Evolutionary conservation across 1,139 yeast genomes (phyloP), one percentile per base, ranked within the genome.

Genomic region (Lodderomyces elongisporus): DNA sequence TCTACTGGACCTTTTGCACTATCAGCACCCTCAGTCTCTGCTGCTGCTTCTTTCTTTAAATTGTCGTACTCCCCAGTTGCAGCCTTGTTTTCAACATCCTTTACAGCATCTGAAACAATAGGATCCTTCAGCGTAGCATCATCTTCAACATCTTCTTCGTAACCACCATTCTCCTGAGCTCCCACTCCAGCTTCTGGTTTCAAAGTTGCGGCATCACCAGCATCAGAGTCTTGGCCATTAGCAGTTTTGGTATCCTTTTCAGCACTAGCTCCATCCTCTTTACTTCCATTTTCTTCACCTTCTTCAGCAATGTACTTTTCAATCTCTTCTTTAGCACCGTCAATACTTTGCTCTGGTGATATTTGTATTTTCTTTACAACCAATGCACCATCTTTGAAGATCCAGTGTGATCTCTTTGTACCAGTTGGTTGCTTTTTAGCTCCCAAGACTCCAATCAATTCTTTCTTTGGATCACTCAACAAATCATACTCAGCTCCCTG

Each of bases 381-480:
- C 49, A 88, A 68, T 42, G 75, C 70, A 8, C 96, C 96, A 50
- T 87, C 79, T 30, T 69, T 76, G 54, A 89, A 83, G 31, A 91
- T 74, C 88, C 95, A 89, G 52, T 89, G 95, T 9, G 95, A 85
- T 51, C 98, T 75, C 38, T 79, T 76, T 32, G 83, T 75, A 3
- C 95, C 95, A 27, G 77, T 65, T n/a, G 83, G 81, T 2, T 69
- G 53, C 62, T 88, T 88, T 50, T 79, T 82, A 18, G 95, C 96
- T 7, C 97, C 97, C 43, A 91, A 67, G 2, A 66, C 54, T 0
- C 78, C 81, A 48, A 91, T 78, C 42, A 91, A 67, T 47, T 76
- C 66, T 52, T 72, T 78, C 32, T 72, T 51, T 1, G 95, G 88
- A 54, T 91, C 98, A 40, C 85, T 71, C 41, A 91, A 65, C 47